phyloP scores from a whole-genome alignment of 2,329 filamentous ascomycete genomes.

The Fusarium clavum region DNA sequence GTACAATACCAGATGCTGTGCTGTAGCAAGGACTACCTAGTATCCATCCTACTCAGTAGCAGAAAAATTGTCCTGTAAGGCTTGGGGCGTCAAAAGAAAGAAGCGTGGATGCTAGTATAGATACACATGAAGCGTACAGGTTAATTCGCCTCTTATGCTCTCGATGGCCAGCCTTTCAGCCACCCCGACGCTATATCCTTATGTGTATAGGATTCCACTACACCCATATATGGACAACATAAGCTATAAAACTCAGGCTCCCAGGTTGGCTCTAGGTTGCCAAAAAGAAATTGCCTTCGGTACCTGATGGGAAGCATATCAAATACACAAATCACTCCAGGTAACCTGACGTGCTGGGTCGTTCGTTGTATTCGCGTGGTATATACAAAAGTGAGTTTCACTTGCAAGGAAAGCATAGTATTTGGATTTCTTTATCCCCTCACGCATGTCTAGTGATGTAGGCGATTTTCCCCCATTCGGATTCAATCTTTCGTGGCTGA shows the following conservation, averaged over 20 bases:
- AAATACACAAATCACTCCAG: not conserved
- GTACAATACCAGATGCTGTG: not conserved
- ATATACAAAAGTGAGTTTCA: constrained; percentile 40
- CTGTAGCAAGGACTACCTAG: not conserved
- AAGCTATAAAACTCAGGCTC: not conserved
- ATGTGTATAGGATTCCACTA: not conserved
- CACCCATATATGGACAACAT: not conserved
- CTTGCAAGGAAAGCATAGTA: constrained; percentile 32
- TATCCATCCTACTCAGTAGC: not conserved
- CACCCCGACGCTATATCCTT: not conserved
- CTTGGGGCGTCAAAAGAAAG: not conserved
- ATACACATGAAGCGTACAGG: not conserved
- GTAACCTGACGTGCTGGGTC: constrained; percentile 14
- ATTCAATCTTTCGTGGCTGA: constrained; percentile 19
- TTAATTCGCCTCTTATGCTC: not conserved
- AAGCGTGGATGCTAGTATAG: not conserved
- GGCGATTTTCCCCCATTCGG: constrained; percentile 16
- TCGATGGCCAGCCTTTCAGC: not conserved
- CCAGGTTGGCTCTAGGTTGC: not conserved
- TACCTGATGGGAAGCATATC: not conserved
- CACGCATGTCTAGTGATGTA: constrained; percentile 24
- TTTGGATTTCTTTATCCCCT: constrained; percentile 14
- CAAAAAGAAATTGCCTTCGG: not conserved
- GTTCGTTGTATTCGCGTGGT: constrained; percentile 43
- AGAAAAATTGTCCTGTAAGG: not conserved